Conservation (phyloP, 306 rosid species). For the Senna tora region DNA sequence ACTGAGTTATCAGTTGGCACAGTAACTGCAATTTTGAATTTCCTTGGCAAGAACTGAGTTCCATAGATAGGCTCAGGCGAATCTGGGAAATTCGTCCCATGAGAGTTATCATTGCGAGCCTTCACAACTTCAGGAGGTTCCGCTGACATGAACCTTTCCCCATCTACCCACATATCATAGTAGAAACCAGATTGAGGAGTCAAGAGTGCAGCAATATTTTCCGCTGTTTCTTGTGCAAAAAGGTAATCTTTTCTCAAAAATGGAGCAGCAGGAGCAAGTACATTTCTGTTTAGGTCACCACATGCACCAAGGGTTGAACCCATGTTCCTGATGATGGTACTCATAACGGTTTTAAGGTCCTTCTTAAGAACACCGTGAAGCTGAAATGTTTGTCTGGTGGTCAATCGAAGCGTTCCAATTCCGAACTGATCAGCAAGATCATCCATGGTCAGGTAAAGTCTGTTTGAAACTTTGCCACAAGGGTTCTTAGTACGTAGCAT, state of each 20-base stretch:
- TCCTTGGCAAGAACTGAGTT: slow-evolving; percentile 95
- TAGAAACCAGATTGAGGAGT: slow-evolving; percentile 98
- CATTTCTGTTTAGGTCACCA: slow-evolving; percentile 94
- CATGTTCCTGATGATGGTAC: slow-evolving; percentile 78
- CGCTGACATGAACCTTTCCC: slow-evolving; percentile 75
- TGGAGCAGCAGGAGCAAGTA: slow-evolving; percentile 99
- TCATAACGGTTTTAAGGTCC: slow-evolving; percentile 88
- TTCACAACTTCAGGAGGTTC: slow-evolving; percentile 82
- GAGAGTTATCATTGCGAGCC: slow-evolving; percentile 93
- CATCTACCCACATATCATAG: slow-evolving; percentile 98
- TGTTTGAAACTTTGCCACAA: slow-evolving; percentile 86
- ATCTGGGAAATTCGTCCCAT: slow-evolving; percentile 87
- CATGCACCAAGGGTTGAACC: slow-evolving; percentile 97
- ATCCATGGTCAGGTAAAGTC: slow-evolving; percentile 95
- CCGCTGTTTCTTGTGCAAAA: slow-evolving; percentile 93
- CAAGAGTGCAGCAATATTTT: slow-evolving; percentile 81
- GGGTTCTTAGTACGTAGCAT: slow-evolving; percentile 99
- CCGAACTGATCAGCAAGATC: slow-evolving; percentile 99
- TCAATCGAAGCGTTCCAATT: slow-evolving; percentile 92
- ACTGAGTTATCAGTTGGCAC: slow-evolving; percentile 97
- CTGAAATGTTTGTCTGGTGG: slow-evolving; percentile 96
- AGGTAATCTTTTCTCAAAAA: slow-evolving; percentile 77
- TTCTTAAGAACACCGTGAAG: slow-evolving; percentile 95
- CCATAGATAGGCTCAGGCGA: slow-evolving; percentile 97
- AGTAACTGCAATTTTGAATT: slow-evolving; percentile 95